Percentiles rank a stretch among this genome's conserved stretches.
These are phyloP conservation scores for Fusarium sp. DNA, from an alignment of 2,329 filamentous ascomycete genomes.

Conservation along the genomic window DNA sequence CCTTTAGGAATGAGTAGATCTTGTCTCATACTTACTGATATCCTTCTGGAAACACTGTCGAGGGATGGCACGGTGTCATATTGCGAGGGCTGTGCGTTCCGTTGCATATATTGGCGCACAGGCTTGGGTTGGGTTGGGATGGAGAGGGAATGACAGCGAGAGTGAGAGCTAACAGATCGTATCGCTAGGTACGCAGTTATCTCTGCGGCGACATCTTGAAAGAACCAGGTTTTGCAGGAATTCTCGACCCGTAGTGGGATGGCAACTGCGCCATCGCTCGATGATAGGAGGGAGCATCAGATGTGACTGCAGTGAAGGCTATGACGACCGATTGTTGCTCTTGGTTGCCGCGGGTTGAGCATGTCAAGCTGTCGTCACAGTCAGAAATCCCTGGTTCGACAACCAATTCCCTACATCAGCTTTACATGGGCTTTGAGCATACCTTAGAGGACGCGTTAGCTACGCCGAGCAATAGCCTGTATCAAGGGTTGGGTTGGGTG, in stretches of 20 bases:
- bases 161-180: neutral
- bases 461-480: conserved; percentile 4
- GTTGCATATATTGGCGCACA: neutral
- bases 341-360: neutral
- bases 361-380: conserved; percentile 17
- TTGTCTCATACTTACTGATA: conserved; percentile 24
- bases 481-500: conserved; percentile 29
- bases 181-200: neutral
- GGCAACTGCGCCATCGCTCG: neutral
- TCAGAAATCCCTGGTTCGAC: conserved; percentile 12
- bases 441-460: conserved; percentile 4
- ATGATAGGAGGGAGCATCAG: neutral
- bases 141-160: neutral
- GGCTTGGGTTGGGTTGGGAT: neutral
- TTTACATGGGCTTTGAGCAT: conserved; percentile 22
- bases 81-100: neutral
- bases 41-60: conserved; percentile 36
- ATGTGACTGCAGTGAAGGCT: neutral
- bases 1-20: conserved; percentile 38
- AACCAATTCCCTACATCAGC: conserved; percentile 21
- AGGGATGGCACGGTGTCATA: conserved; percentile 28
- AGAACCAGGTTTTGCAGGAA: conserved; percentile 8
- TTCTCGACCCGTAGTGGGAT: conserved; percentile 9
- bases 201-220: conserved; percentile 13
- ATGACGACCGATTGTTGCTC: conserved; percentile 7